Base-by-base conservation (phyloP, 1,284 basidiomycete genomes). In the Ceratobasidium sp. region DNA sequence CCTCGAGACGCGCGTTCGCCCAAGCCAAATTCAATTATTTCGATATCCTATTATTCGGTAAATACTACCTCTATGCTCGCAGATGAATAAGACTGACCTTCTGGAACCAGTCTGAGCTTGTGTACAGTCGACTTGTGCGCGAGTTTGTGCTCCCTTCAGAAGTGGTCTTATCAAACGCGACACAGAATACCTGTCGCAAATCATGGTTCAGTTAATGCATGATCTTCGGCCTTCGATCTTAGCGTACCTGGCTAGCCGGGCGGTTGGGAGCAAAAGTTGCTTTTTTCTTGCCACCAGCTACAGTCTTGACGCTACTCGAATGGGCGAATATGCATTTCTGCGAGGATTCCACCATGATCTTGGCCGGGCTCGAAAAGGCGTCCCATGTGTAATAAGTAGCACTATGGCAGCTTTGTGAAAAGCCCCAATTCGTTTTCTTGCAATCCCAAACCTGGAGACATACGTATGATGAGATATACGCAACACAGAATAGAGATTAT, bases 331-430 rank as follows among this genome's bases (percentile, higher is more conserved):
- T 89, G 84, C 97, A 98, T 18, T 90, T 88, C 0, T 91, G 88
- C 0, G 93, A 94, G 80, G 96, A 92, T 1, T 85, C 83, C 23
- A 96, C 87, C 46, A 98, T 88, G 2, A 88, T 83, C 72, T 90
- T 83, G 0, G 92, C 86, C 0, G 87, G 83, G 58, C 90, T 88
- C 58, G 88, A 86, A 86, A 98, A 98, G 0, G 91, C 93, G 79
- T 96, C 91, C 79, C 88, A 92, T 15, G 96, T 97, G 86, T 95
- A 95, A 84, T 91, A 98, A 5, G 96, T 96, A 91, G 46, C 5
- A 18, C 58, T 46, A 18, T 23, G 9, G 46, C 71, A 75, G 4
- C 20, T 51, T 23, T 64, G 44, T 7, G 71, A 49, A 46, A 58
- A 75, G 58, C 71, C 71, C 71, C 71, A 75, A 42, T 61, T 64